Evolutionary conservation across 352 stramenopile species (phyloP).

Genomic region (Phytophthora brassicae): DNA sequence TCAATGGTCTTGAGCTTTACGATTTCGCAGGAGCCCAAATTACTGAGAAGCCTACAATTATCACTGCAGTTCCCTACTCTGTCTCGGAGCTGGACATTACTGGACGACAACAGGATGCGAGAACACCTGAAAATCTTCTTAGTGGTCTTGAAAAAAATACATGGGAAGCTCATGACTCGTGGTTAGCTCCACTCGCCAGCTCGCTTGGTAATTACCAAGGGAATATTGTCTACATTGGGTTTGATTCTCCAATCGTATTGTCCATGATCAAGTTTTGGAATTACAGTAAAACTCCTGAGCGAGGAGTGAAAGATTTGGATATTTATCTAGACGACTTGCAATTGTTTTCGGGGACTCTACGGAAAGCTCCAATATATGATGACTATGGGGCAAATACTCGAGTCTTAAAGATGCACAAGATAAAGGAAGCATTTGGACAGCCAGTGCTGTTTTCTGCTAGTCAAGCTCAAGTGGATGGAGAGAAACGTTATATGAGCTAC

Average conservation of each 20-base stretch:
- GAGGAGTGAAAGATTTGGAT: constrained; percentile 80
- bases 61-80: constrained; percentile 62
- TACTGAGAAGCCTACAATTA: constrained; percentile 27
- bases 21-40: constrained; percentile 54
- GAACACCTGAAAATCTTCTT: constrained; percentile 64
- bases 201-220: constrained; percentile 54
- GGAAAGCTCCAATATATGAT: constrained; percentile 41
- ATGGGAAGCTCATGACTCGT: constrained; percentile 71
- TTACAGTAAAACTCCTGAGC: constrained; percentile 84
- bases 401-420: constrained; percentile 40
- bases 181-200: constrained; percentile 72
- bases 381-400: constrained; percentile 25
- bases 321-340: constrained; percentile 89
- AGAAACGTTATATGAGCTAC: constrained; percentile 70
- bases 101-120: constrained; percentile 34
- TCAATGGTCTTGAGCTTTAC: constrained; percentile 84
- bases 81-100: constrained; percentile 43
- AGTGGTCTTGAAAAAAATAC: constrained; percentile 75
- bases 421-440: constrained; percentile 76
- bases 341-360: constrained; percentile 68
- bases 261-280: constrained; percentile 91
- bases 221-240: constrained; percentile 76
- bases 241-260: constrained; percentile 67
- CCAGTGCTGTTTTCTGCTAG: constrained; percentile 78
- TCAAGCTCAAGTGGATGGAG: constrained; percentile 61